Conservation (phyloP, 148 eudicot genomes). For the Spergularia marina region DNA sequence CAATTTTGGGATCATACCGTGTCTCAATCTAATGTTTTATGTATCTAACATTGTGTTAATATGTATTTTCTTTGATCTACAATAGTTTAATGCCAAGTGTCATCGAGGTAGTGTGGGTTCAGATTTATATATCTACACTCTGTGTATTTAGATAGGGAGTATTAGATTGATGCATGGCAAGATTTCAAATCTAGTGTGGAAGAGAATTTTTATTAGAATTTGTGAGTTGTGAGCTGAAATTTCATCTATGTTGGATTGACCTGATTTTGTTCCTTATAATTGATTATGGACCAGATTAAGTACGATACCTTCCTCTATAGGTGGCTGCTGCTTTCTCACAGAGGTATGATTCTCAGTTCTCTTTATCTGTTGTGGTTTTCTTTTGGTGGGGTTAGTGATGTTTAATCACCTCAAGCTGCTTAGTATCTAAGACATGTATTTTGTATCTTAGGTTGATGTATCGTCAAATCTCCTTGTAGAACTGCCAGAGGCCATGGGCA, state of each 20-base stretch:
- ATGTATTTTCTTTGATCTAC: too few relatives aligned
- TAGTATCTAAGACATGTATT: slow-evolving; percentile 10
- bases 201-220: neutral
- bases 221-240: neutral
- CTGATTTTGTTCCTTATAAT: slow-evolving; percentile 1
- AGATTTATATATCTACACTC: too few relatives aligned
- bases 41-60: too few relatives aligned
- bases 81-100: too few relatives aligned
- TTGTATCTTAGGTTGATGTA: slow-evolving; percentile 64
- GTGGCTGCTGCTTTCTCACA: slow-evolving; percentile 60
- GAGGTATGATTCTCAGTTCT: slow-evolving; percentile 50
- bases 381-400: neutral
- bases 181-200: neutral
- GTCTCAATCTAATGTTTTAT: too few relatives aligned
- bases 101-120: too few relatives aligned
- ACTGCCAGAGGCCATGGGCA: slow-evolving; percentile 70
- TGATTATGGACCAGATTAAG: slow-evolving; percentile 45
- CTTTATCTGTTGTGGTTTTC: neutral
- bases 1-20: too few relatives aligned
- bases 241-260: neutral
- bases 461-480: slow-evolving; percentile 77
- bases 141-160: too few relatives aligned
- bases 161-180: neutral
- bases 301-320: slow-evolving; percentile 51
- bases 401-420: slow-evolving; percentile 3